phyloP scores from a whole-genome alignment of 1,284 basidiomycete genomes.

The Ganoderma lingzhi region DNA sequence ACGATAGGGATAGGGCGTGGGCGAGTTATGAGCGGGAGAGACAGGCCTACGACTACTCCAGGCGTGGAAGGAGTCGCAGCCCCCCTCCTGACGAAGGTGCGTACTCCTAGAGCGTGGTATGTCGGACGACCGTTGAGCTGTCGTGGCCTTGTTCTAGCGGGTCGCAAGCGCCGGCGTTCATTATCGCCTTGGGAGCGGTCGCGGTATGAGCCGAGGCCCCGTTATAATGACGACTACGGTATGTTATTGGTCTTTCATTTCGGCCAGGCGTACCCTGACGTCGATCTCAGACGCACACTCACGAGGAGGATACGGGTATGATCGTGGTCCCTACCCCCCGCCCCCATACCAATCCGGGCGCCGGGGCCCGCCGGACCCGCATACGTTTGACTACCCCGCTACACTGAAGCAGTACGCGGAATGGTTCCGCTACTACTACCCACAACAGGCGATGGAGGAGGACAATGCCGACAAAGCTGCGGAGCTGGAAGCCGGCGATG shows the following conservation, averaged over 20 bases:
- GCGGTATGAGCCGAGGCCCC: conserved; percentile 80
- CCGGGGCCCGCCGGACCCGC: conserved; percentile 79
- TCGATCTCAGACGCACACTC: conserved; percentile 65
- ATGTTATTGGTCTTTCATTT: conserved; percentile 39
- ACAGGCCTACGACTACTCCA: conserved; percentile 60
- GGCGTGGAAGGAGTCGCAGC: conserved; percentile 78
- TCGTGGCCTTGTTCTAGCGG: conserved; percentile 46
- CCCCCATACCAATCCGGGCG: conserved; percentile 52
- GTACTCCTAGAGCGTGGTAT: conserved; percentile 34
- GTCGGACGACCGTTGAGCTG: conserved; percentile 16
- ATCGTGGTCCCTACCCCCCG: conserved; percentile 56
- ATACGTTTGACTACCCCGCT: conserved; percentile 83
- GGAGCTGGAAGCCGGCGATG: conserved; percentile 81
- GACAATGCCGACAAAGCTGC: conserved; percentile 83
- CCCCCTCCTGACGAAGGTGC: conserved; percentile 73
- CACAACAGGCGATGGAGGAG: conserved; percentile 80
- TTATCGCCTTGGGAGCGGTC: conserved; percentile 87
- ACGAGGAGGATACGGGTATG: conserved; percentile 66
- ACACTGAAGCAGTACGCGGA: conserved; percentile 88
- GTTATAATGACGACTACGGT: conserved; percentile 84
- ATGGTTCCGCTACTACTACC: conserved; percentile 87
- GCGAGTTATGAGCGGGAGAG: conserved; percentile 73
- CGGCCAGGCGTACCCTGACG: conserved; percentile 13
- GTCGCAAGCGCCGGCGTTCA: conserved; percentile 85
- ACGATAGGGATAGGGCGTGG: conserved; percentile 76